A percentile compares a stretch with the other conserved stretches of the same genome.
These are phyloP conservation scores for Cyclotella baltica DNA, from an alignment of 108 stramenopile genomes.

Conservation along the genomic window DNA sequence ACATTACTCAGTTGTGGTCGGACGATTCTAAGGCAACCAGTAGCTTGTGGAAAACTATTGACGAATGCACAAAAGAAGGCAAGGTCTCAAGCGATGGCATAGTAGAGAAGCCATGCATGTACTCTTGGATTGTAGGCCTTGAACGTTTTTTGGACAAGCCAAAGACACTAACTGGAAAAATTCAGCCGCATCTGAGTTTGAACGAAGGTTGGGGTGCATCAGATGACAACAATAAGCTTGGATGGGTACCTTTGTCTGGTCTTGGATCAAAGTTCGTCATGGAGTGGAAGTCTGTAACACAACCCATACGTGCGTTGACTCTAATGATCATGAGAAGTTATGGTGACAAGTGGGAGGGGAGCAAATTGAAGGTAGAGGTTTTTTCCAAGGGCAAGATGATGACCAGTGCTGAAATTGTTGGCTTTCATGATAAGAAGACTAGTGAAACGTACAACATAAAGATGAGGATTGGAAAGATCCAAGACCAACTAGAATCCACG, in stretches of 20 bases:
- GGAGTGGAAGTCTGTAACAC: slow-evolving; percentile 49
- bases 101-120: slow-evolving; percentile 62
- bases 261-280: slow-evolving; percentile 46
- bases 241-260: slow-evolving; percentile 62
- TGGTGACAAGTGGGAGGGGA: slow-evolving; percentile 78
- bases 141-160: slow-evolving; percentile 58
- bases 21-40: slow-evolving; percentile 17
- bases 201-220: slow-evolving; percentile 65
- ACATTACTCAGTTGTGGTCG: slow-evolving; percentile 67
- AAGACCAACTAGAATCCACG: neutral
- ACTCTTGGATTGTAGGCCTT: slow-evolving; percentile 71
- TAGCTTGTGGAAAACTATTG: slow-evolving; percentile 31
- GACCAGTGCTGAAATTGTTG: slow-evolving; percentile 49
- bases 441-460: slow-evolving; percentile 81
- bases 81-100: neutral
- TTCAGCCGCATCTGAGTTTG: slow-evolving; percentile 40
- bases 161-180: slow-evolving; percentile 57
- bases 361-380: slow-evolving; percentile 42
- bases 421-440: slow-evolving; percentile 74
- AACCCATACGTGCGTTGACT: slow-evolving; percentile 63
- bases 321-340: slow-evolving; percentile 86
- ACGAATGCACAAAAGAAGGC: slow-evolving; percentile 34
- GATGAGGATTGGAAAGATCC: slow-evolving; percentile 35
- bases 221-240: slow-evolving; percentile 67
- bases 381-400: slow-evolving; percentile 37